Percentiles rank a stretch among this genome's conserved stretches.
These are phyloP conservation scores for Fusarium sp. DNA, from an alignment of 2,329 filamentous ascomycete genomes.

Conservation along the genomic window DNA sequence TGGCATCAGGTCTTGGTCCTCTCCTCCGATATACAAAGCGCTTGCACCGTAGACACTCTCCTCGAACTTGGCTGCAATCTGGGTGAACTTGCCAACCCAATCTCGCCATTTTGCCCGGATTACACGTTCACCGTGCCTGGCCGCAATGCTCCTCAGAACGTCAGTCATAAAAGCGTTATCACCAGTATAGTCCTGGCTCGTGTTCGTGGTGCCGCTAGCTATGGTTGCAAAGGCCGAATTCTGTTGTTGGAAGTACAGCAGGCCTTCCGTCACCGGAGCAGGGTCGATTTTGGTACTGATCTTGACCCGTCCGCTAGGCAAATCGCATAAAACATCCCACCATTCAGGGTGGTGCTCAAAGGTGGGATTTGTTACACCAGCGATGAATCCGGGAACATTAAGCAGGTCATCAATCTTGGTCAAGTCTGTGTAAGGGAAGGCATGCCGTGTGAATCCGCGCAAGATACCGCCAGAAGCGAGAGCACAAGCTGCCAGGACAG, in stretches of 20 bases:
- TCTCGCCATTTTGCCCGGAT: slow-evolving; percentile 94
- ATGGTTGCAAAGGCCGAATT: slow-evolving; percentile 71
- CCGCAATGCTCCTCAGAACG: slow-evolving; percentile 85
- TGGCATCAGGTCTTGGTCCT: slow-evolving; percentile 74
- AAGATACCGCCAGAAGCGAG: slow-evolving; percentile 93
- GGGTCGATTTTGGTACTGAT: slow-evolving; percentile 91
- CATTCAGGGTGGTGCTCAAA: slow-evolving; percentile 96
- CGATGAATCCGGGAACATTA: slow-evolving; percentile 97
- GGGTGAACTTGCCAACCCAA: slow-evolving; percentile 95
- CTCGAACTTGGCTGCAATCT: slow-evolving; percentile 93
- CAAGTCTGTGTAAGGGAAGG: slow-evolving; percentile 97
- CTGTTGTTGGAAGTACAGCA: slow-evolving; percentile 89
- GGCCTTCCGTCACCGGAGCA: slow-evolving; percentile 86
- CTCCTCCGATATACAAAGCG: slow-evolving; percentile 86
- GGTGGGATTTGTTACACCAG: slow-evolving; percentile 96
- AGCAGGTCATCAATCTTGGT: slow-evolving; percentile 98
- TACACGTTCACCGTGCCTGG: slow-evolving; percentile 89
- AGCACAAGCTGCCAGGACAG: slow-evolving; percentile 97
- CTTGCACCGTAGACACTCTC: slow-evolving; percentile 96
- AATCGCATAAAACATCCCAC: slow-evolving; percentile 97
- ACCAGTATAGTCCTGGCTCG: slow-evolving; percentile 80
- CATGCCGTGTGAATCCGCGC: slow-evolving; percentile 93
- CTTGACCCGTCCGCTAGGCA: slow-evolving; percentile 92
- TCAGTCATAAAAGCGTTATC: slow-evolving; percentile 92
- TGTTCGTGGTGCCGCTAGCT: slow-evolving; percentile 59